phyloP scores from a whole-genome alignment of 345 rosid genomes.

The Syzygium aromaticum region DNA sequence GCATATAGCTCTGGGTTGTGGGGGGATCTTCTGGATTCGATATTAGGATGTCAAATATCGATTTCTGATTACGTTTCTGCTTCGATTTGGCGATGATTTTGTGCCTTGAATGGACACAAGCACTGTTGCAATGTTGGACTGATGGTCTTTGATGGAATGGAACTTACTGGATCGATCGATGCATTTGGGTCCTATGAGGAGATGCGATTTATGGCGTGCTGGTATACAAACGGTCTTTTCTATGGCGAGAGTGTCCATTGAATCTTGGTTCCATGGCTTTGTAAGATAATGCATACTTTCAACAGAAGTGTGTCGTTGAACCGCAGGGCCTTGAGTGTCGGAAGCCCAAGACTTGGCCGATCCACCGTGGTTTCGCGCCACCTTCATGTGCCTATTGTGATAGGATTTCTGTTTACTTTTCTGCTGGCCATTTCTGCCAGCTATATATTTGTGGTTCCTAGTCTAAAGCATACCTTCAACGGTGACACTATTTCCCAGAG shows the following conservation, averaged over 20 bases:
- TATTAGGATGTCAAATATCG: neutral
- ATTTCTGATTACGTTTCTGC: neutral
- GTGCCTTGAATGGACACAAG: neutral
- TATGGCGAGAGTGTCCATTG: neutral
- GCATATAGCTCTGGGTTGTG: neutral
- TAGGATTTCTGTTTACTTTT: constrained; percentile 47
- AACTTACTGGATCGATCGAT: neutral
- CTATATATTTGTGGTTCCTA: constrained; percentile 61
- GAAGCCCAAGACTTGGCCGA: constrained; percentile 34
- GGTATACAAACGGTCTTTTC: neutral
- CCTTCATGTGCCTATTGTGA: constrained; percentile 27
- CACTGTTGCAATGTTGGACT: neutral
- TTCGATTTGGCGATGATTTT: neutral
- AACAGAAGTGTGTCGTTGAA: constrained; percentile 9
- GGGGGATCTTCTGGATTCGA: neutral
- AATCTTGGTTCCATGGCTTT: constrained; percentile 2
- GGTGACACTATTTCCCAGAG: constrained; percentile 27
- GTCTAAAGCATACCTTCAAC: constrained; percentile 34
- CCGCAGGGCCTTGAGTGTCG: constrained; percentile 22
- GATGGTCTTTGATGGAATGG: neutral
- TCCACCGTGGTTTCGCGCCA: constrained; percentile 32
- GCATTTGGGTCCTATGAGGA: neutral
- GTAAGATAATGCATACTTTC: constrained; percentile 8
- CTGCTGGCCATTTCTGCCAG: constrained; percentile 40
- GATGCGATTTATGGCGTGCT: neutral